Evolutionary conservation across 495 filamentous ascomycete genomes (phyloP).

Genomic region (Talaromyces stipitatus): DNA sequence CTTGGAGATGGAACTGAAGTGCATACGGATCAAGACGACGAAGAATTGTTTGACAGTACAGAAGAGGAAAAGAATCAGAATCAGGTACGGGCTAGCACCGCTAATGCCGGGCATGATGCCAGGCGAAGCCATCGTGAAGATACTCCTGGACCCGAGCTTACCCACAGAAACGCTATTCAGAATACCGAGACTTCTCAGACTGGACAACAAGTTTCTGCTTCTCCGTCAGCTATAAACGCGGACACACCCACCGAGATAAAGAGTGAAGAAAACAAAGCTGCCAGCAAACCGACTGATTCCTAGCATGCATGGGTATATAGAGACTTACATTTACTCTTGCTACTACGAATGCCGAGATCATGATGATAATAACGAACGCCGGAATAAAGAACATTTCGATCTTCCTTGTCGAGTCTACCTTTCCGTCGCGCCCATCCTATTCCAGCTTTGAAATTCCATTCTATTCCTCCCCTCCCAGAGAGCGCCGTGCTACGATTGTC

Average conservation of each 20-base stretch:
- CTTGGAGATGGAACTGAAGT: slow-evolving; percentile 91
- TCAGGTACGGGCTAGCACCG: slow-evolving; percentile 42
- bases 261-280: slow-evolving; percentile 1
- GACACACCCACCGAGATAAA: slow-evolving; percentile 9
- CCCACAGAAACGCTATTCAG: slow-evolving; percentile 6
- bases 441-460: slow-evolving; percentile 12
- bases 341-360: slow-evolving; percentile 4
- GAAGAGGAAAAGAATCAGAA: slow-evolving; percentile 68
- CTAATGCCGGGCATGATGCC: slow-evolving; percentile 21
- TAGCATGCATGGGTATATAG: background rate
- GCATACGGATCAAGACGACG: slow-evolving; percentile 75
- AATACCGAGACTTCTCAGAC: slow-evolving; percentile 31
- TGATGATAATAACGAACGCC: slow-evolving; percentile 5
- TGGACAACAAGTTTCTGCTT: slow-evolving; percentile 23
- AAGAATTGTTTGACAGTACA: slow-evolving; percentile 80
- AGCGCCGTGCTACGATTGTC: background rate
- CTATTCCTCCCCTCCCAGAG: slow-evolving; percentile 5
- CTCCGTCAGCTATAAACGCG: slow-evolving; percentile 10
- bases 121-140: slow-evolving; percentile 45
- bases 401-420: background rate
- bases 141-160: slow-evolving; percentile 47
- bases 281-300: slow-evolving; percentile 10
- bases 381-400: background rate
- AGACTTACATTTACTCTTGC: background rate
- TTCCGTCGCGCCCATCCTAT: slow-evolving; percentile 7